A percentile compares a stretch with the other conserved stretches of the same genome.
phyloP scores from a whole-genome alignment of 1,139 yeast genomes.

The Saccharomyces pastorianus region DNA sequence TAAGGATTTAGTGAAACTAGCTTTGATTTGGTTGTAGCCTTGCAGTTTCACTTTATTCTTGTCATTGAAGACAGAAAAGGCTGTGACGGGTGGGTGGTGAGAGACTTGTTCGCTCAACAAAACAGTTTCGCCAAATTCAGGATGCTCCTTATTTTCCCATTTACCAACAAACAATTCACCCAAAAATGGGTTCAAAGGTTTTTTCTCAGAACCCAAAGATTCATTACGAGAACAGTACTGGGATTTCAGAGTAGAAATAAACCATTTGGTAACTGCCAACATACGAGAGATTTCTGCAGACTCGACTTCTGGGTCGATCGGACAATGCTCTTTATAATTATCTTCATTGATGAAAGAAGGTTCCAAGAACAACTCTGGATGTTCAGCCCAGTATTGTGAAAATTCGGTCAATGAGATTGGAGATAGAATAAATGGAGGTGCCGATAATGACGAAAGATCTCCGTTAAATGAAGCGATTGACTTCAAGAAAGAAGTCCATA shows the following conservation, averaged over 20 bases:
- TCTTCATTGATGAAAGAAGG: slow-evolving; percentile 46
- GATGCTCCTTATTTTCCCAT: slow-evolving; percentile 53
- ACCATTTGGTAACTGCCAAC: slow-evolving; percentile 83
- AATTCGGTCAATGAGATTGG: slow-evolving; percentile 85
- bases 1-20: slow-evolving; percentile 61
- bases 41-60: slow-evolving; percentile 59
- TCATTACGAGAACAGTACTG: slow-evolving; percentile 92
- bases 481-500: slow-evolving; percentile 34
- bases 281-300: slow-evolving; percentile 39
- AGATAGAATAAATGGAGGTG: slow-evolving; percentile 95
- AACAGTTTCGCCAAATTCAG: slow-evolving; percentile 56
- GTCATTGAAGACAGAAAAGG: slow-evolving; percentile 68
- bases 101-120: slow-evolving; percentile 83
- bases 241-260: slow-evolving; percentile 79
- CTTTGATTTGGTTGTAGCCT: slow-evolving; percentile 84
- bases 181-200: slow-evolving; percentile 86
- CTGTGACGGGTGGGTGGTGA: slow-evolving; percentile 94
- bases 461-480: slow-evolving; percentile 92
- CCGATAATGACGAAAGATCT: slow-evolving; percentile 85
- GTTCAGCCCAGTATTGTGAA: slow-evolving; percentile 90
- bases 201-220: slow-evolving; percentile 85
- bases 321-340: slow-evolving; percentile 24
- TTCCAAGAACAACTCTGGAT: slow-evolving; percentile 71
- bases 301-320: slow-evolving; percentile 35
- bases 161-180: slow-evolving; percentile 88